Base-by-base conservation (phyloP, 2,329 filamentous ascomycete species). In the Beauveria caledonica region DNA sequence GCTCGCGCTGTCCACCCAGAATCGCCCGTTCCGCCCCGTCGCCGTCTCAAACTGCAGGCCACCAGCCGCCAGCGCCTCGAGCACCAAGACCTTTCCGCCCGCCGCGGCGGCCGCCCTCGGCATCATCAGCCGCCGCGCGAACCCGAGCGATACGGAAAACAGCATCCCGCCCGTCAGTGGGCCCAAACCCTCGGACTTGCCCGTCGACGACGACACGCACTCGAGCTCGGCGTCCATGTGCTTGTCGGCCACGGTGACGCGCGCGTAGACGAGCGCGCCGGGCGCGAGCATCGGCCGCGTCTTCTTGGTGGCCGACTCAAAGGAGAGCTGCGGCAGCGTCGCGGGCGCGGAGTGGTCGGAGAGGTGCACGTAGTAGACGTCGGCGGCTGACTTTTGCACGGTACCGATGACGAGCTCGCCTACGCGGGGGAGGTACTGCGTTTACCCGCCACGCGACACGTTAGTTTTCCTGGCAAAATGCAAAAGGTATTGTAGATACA, bases 1-100 rank as follows among this genome's bases (percentile, higher is more conserved):
- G 63, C 80, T 88, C 65, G 88, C 40, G 69, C 88, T 49, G 69
- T 93, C 87, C 15, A 97, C 89, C 92, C 94, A 97, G 23, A 97
- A 83, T 72, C 85, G 87, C 45, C 94, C 94, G 73, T 99, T 99
- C 69, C 91, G 85, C 19, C 94, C 94, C 9, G 96, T 89, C 0
- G 93, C 93, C 62, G 95, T 89, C 78, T 99, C 94, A 72, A 97
- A 99, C 21, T 89, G 86, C 15, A 96, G 74, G 58, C 90, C 93
- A 61, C 86, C 86, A 3, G 70, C 73, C 3, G 87, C 92, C 15
- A 97, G 76, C 69, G 91, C 89, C 64, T 96, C 90, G 60, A 97
- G 74, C 27, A 97, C 81, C 3, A 86, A 82, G 8, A 96, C 73
- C 23, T 36, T 36, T 36, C 33, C 33, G 33, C 29, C 29, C 29